Conservation (phyloP, 768 basidiomycete genomes). For the Hygrophorus pudorinus region DNA sequence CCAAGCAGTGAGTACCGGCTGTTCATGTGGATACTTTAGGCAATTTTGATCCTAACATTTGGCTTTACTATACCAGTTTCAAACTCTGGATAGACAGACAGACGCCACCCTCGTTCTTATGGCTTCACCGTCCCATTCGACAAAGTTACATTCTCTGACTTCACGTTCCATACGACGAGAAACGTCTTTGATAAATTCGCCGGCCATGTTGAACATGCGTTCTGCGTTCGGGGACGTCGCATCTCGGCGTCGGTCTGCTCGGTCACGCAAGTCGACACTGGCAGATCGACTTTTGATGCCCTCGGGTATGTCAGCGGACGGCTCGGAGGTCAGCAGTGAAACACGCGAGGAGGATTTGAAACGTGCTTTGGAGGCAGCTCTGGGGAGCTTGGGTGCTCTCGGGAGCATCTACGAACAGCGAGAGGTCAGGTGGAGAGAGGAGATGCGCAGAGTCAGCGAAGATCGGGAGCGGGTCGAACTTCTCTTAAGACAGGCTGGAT, state of each 20-base stretch:
- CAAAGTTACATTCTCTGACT: slow-evolving; percentile 50
- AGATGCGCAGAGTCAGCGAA: slow-evolving; percentile 53
- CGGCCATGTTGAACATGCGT: slow-evolving; percentile 43
- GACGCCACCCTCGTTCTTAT: slow-evolving; percentile 69
- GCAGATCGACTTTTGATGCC: slow-evolving; percentile 39
- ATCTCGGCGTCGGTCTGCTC: slow-evolving; percentile 37
- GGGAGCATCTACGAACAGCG: slow-evolving; percentile 59
- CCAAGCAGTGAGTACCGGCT: slow-evolving; percentile 45
- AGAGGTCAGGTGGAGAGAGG: slow-evolving; percentile 60
- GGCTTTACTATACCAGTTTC: slow-evolving; percentile 40
- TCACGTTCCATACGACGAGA: slow-evolving; percentile 65
- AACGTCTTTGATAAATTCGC: slow-evolving; percentile 31
- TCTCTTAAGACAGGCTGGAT: slow-evolving; percentile 46
- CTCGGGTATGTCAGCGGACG: slow-evolving; percentile 35
- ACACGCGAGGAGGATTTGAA: slow-evolving; percentile 55
- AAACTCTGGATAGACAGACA: slow-evolving; percentile 69
- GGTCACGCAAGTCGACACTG: slow-evolving; percentile 32
- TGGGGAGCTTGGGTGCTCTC: slow-evolving; percentile 56
- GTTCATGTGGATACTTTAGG: slow-evolving; percentile 15
- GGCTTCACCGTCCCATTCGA: slow-evolving; percentile 66
- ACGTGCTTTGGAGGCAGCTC: slow-evolving; percentile 55
- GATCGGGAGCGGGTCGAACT: slow-evolving; percentile 62
- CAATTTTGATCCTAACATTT: slow-evolving; percentile 19
- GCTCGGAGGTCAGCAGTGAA: slow-evolving; percentile 44
- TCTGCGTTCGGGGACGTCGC: slow-evolving; percentile 52